Evolutionary conservation across 768 basidiomycete genomes (phyloP).

Genomic region (Lentinula sp.): DNA sequence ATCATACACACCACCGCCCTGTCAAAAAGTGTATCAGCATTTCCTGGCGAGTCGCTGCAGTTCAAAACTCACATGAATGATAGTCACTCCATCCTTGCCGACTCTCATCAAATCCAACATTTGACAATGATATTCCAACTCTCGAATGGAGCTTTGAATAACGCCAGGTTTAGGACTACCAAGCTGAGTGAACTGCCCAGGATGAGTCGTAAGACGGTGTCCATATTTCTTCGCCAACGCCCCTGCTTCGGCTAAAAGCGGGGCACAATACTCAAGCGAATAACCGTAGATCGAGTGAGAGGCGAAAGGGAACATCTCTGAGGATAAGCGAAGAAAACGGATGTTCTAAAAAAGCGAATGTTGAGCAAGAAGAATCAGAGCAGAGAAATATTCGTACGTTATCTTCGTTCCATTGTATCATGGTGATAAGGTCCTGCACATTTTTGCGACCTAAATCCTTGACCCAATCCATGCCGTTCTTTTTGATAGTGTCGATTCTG

Average conservation of each 20-base stretch:
- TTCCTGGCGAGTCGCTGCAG: neutral
- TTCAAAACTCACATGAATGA: conserved; percentile 57
- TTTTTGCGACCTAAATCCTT: conserved; percentile 79
- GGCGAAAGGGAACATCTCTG: conserved; percentile 92
- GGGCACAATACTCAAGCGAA: conserved; percentile 65
- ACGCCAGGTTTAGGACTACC: conserved; percentile 76
- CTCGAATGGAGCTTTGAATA: conserved; percentile 68
- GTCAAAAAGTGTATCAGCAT: conserved; percentile 1
- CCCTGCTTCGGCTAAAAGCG: conserved; percentile 50
- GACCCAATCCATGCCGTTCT: conserved; percentile 77
- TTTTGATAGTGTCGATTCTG: conserved; percentile 71
- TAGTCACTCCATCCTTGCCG: conserved; percentile 81
- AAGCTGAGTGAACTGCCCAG: conserved; percentile 81
- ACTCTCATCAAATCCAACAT: conserved; percentile 84
- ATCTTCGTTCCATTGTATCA: conserved; percentile 89
- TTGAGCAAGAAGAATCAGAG: neutral
- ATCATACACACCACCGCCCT: conserved; percentile 79
- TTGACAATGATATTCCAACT: conserved; percentile 82
- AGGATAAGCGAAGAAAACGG: conserved; percentile 83
- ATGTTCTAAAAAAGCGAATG: conserved; percentile 44
- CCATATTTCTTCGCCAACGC: conserved; percentile 62
- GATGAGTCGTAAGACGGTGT: conserved; percentile 81
- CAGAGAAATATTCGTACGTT: conserved; percentile 39
- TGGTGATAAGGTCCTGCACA: conserved; percentile 56
- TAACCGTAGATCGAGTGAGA: conserved; percentile 81